Base-by-base conservation (phyloP, 768 basidiomycete species). In the Tricholoma flavovirens region DNA sequence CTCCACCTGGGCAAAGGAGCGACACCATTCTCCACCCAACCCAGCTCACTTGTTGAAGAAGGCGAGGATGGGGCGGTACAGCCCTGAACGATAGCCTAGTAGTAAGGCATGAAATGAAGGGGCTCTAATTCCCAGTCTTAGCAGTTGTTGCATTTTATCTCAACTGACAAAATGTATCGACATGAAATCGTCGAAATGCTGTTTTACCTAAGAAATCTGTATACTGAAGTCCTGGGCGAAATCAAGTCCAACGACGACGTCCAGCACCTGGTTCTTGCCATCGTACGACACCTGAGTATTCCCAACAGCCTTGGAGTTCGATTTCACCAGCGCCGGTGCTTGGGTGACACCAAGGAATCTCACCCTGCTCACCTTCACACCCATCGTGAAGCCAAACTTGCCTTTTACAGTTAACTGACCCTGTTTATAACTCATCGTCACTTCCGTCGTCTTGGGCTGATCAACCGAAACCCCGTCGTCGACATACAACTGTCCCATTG, bases 381-480 rank as follows among this genome's bases (percentile, higher is more conserved):
- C 76, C 0, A 68, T 63, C 12, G 60, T 57, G 56, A 67, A 77
- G 11, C 69, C 72, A 64, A 77, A 78, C 17, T 40, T 57, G 0
- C 78, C 78, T 4, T 63, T 57, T 1, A 80, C 73, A 36, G 51
- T 60, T 33, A 81, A 61, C 9, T 46, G 60, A 0, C 68, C 65
- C 2, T 64, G 56, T 54, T 55, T 60, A 61, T 68, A 79, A 7
- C 40, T 60, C 64, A 79, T 69, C 35, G 64, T 58, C 35, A 77
- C 63, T 8, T 61, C 36, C 22, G 77, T 79, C 48, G 65, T 63
- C 1, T 60, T 40, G 17, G 64, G n/a, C 22, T 67, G 75, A 3
- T 52, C 58, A 48, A 79, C 66, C 6, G 81, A 83, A 43, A 79
- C 80, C 11, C 87, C 86, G 57, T 88, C 86, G 62, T 88, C 87